Evolutionary conservation across 306 rosid species (phyloP).

Genomic region (Macrotyloma uniflorum): DNA sequence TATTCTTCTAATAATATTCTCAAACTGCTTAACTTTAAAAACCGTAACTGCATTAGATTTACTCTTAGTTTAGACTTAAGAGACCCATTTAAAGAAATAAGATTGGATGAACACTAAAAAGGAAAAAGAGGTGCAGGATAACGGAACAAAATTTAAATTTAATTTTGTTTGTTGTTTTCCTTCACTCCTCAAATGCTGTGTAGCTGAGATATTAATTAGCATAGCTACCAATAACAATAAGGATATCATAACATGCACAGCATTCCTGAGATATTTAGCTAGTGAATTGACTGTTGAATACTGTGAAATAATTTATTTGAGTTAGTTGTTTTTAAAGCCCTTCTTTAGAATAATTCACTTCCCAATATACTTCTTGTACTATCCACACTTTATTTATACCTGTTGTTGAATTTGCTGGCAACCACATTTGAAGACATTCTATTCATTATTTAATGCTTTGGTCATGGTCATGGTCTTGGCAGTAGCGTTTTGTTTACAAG

Average conservation of each 20-base stretch:
- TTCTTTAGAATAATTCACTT: neutral
- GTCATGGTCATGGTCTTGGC: slow-evolving; percentile 2
- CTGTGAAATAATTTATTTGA: neutral
- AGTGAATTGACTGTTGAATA: neutral
- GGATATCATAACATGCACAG: neutral
- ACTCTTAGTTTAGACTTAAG: neutral
- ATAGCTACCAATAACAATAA: neutral
- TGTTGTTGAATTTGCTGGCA: slow-evolving; percentile 28
- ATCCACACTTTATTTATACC: neutral
- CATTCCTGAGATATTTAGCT: neutral
- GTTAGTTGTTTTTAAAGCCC: neutral
- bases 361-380: neutral
- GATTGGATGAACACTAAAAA: neutral
- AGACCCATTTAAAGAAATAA: neutral
- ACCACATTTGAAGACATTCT: slow-evolving; percentile 4
- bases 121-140: neutral
- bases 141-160: neutral
- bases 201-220: neutral
- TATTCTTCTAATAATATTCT: neutral
- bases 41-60: no score
- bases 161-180: neutral
- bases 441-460: neutral
- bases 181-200: neutral
- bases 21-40: no score
- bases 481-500: neutral